Evolutionary conservation across 257 asterid species (phyloP).

Genomic region (Eucommia ulmoides): DNA sequence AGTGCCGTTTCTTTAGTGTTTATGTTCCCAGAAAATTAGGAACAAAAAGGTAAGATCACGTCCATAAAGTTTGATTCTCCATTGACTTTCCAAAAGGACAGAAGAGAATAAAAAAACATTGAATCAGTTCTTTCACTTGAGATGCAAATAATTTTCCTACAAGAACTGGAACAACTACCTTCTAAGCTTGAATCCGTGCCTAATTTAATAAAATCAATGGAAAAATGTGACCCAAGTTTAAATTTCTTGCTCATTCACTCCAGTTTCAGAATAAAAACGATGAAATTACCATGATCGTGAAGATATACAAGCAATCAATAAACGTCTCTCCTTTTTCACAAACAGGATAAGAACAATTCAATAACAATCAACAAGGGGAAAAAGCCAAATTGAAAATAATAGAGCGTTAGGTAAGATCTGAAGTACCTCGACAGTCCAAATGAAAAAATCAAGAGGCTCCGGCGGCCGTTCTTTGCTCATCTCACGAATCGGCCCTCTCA

Average conservation of each 20-base stretch:
- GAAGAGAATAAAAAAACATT: too few relatives aligned
- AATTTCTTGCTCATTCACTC: not conserved
- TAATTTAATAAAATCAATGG: not conserved
- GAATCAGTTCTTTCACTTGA: too few relatives aligned
- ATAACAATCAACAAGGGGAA: not conserved
- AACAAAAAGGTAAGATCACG: too few relatives aligned
- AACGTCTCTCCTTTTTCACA: not conserved
- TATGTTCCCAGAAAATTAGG: too few relatives aligned
- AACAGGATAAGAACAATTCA: not conserved
- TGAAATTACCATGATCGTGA: not conserved
- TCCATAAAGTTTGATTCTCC: too few relatives aligned
- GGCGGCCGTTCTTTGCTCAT: slow-evolving; percentile 78
- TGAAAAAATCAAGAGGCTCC: slow-evolving; percentile 86
- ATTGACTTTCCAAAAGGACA: too few relatives aligned
- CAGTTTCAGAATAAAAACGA: too few relatives aligned
- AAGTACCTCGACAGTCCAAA: slow-evolving; percentile 86
- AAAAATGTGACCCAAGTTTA: not conserved
- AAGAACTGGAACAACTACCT: not conserved
- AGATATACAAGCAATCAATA: not conserved
- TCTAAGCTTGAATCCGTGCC: too few relatives aligned
- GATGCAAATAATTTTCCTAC: not conserved
- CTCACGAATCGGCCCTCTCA: slow-evolving; percentile 10
- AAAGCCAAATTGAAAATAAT: slow-evolving; percentile 1
- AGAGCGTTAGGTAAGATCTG: not conserved
- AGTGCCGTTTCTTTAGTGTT: too few relatives aligned